Base-by-base conservation (phyloP, 805 yeast species). In the Torulaspora delbrueckii region DNA sequence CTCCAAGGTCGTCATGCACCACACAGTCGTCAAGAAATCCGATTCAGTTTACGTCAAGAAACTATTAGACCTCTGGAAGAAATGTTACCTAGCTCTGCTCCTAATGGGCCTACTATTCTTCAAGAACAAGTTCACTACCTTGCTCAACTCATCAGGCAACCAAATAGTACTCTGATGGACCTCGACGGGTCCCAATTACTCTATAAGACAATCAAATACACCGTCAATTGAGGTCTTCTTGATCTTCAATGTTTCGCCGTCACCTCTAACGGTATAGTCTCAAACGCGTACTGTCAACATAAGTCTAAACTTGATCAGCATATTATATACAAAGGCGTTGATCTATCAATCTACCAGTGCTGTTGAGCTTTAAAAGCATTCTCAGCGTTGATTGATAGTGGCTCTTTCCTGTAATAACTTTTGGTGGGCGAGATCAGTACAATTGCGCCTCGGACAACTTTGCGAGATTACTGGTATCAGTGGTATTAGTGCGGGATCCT, bases 1-100 rank as follows among this genome's bases (percentile, higher is more conserved):
- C 6, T 57, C 65, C 3, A 50, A 45, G 25, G 37, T 60, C 3
- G 43, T 33, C 5, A 45, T 41, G 16, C 56, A 59, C 34, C 47
- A 45, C 38, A 47, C 52, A 0, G 46, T 52, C 5, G 48, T 54
- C 10, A 38, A 43, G 25, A 38, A 39, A 37, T 26, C 47, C 23
- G 42, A 47, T 12, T 28, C 51, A 6, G 16, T 30, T 9, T 25
- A 28, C 9, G 46, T 41, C 22, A 37, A 43, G 24, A 44, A 38
- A 10, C 43, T 55, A 27, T 42, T 52, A 3, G 32, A 41, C 7
- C 22, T 55, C 7, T 62, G 65, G 65, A 52, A 52, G n/a, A 59
- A 54, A 36, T 7, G 50, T 18, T 62, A 63, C 37, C 23, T 57
- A 5, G 50, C 49, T 4, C 35, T 55, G 31, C 41, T 60, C 10